Evolutionary conservation across 371 early-diverging fungal species (phyloP), one percentile per base, ranked within the genome.

Genomic region (Fennellomyces sp.): DNA sequence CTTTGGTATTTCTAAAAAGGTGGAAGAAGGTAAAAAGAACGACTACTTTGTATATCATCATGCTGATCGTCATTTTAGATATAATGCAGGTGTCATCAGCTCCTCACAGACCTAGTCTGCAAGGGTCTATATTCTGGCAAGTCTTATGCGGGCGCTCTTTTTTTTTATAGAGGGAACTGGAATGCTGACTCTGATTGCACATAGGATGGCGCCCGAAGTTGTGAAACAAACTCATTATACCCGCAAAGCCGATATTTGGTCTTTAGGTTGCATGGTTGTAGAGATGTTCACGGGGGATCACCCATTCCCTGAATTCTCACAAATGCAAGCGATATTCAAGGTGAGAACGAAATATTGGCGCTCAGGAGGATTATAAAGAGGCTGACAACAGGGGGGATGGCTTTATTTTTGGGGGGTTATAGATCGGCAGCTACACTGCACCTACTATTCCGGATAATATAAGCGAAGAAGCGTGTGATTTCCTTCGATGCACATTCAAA

Each of bases 1-100:
- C 74, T 99, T 99, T 88, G 99, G 99, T 13, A 93, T 99, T 35
- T 95, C 98, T 3, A 98, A 99, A 75, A 94, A 95, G 65, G 86
- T 93, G 13, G 91, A 91, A 67, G 91, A 89, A 70, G 85, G 83
- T 70, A 83, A 76, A 45, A 39, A n/a, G n/a, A n/a, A n/a, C n/a
- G n/a, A n/a, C n/a, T n/a, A n/a, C n/a, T n/a, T n/a, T n/a, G n/a
- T n/a, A n/a, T n/a, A n/a, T n/a, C n/a, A n/a, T n/a, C n/a, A n/a
- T n/a, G n/a, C n/a, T n/a, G 5, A 15, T 45, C 45, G 45, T 45
- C 23, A 23, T 5, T 17, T 17, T 59, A 68, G 70, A 69, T 47
- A 70, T 72, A 25, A 52, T 73, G 54, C 64, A 62, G 52, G 58
- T 69, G 8, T 53, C 72, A 31, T 61, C 68, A 8, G 69, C 73